phyloP scores from a whole-genome alignment of 805 yeast genomes.

The Hyphopichia homilentoma region DNA sequence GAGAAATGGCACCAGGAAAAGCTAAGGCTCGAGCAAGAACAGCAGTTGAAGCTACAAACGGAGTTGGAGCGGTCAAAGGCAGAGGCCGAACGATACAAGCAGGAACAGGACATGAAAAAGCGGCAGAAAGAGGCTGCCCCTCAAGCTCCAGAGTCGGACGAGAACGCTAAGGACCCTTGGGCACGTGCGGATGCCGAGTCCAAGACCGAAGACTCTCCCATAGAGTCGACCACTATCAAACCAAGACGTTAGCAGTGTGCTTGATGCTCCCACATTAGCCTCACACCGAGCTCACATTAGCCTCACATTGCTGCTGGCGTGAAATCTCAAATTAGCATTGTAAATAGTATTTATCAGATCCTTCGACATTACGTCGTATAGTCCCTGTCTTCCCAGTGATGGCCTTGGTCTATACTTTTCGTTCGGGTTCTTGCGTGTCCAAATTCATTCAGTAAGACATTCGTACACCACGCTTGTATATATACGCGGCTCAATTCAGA shows the following conservation, averaged over 20 bases:
- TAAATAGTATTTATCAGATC: too few relatives aligned
- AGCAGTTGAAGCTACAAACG: constrained; percentile 22
- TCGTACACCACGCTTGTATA: too few relatives aligned
- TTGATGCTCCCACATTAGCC: constrained; percentile 2
- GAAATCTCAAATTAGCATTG: too few relatives aligned
- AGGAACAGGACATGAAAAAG: background rate
- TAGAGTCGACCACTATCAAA: constrained; percentile 34
- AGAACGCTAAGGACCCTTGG: constrained; percentile 26
- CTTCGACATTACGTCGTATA: too few relatives aligned
- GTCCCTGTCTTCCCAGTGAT: too few relatives aligned
- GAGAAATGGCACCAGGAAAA: constrained; percentile 38
- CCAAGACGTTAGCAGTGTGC: constrained; percentile 24
- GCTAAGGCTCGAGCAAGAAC: constrained; percentile 27
- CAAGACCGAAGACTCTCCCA: constrained; percentile 26
- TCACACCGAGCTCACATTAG: constrained; percentile 2
- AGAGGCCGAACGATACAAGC: constrained; percentile 10
- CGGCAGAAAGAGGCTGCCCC: background rate
- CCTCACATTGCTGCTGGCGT: constrained; percentile 1
- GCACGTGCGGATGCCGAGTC: constrained; percentile 25
- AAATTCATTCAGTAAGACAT: too few relatives aligned
- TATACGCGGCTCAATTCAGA: too few relatives aligned
- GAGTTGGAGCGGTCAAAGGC: constrained; percentile 27
- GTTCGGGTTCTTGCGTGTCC: too few relatives aligned
- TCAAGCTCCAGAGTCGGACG: too few relatives aligned
- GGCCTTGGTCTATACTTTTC: too few relatives aligned